These are phyloP conservation scores for Sisymbrium irio DNA, from an alignment of 345 rosid genomes.

Conservation along the genomic window DNA sequence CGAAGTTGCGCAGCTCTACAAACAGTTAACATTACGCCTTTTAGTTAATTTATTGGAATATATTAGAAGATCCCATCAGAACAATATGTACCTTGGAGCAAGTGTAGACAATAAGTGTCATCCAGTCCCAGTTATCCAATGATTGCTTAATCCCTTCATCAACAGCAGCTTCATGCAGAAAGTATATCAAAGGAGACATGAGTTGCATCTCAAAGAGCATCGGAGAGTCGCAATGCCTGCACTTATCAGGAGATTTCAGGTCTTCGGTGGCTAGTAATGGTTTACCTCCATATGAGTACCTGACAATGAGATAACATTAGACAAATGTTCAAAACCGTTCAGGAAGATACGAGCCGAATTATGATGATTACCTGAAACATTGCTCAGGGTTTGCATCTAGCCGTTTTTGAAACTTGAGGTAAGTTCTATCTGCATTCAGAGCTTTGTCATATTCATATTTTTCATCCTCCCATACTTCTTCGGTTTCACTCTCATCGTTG, in stretches of 20 bases:
- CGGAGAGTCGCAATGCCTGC: constrained; percentile 53
- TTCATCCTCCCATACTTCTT: constrained; percentile 74
- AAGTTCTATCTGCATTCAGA: constrained; percentile 73
- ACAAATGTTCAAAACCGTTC: neutral
- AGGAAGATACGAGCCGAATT: neutral
- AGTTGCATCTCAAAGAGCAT: constrained; percentile 87
- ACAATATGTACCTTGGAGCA: constrained; percentile 56
- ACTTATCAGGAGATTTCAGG: constrained; percentile 46
- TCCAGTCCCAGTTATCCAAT: constrained; percentile 83
- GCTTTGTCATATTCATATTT: constrained; percentile 81
- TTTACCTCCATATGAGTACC: constrained; percentile 72
- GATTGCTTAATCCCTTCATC: constrained; percentile 44
- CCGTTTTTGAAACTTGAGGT: constrained; percentile 81
- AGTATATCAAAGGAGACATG: constrained; percentile 78
- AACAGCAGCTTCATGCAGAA: constrained; percentile 59
- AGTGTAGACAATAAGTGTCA: constrained; percentile 72
- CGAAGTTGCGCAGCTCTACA: constrained; percentile 57
- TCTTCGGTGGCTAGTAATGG: constrained; percentile 59
- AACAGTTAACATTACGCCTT: constrained; percentile 18
- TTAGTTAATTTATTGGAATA: constrained; percentile 9
- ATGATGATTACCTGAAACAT: constrained; percentile 74
- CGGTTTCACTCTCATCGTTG: constrained; percentile 47
- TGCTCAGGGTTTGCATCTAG: constrained; percentile 80
- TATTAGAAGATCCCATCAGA: neutral
- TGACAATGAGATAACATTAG: constrained; percentile 23